Base-by-base conservation (phyloP, 805 yeast species). In the Martiniozyma abietophila region DNA sequence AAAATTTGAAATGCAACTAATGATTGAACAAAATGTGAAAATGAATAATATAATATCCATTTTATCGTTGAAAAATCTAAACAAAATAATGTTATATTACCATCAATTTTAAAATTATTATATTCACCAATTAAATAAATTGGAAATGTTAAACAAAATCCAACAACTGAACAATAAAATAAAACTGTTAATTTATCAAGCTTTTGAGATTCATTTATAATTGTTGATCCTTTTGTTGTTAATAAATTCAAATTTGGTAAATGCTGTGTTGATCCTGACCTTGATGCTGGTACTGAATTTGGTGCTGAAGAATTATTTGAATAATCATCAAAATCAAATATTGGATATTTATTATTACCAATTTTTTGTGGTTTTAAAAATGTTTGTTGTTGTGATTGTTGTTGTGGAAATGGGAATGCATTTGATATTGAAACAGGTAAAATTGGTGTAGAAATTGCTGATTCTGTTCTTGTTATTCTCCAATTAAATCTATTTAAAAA, bases 1-100 rank as follows among this genome's bases (percentile, higher is more conserved):
- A 81, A 66, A 29, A 81, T 67, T 53, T 79, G 86, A 54, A 81
- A 81, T 18, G 89, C 89, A 31, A 80, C 54, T 51, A 81, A 65
- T 3, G 84, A 73, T 56, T 81, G 92, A 35, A 72, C 47, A 49
- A 80, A 81, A 59, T 81, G 94, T 3, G 80, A 60, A 2, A 70
- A 35, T 2, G 88, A 86, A 53, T 81, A 83, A n/a, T 76, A 35
- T 5, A 71, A 19, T 21, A 79, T 64, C 29, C 76, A 51, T 0
- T 45, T 24, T 4, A 63, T 27, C 2, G 67, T 58, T 8, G 38
- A 32, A 6, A 29, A 27, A 32, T 45, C 45, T 22, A 54, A 43
- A 10, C 46, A 21, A 12, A 52, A 45, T 27, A 71, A 39, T 22
- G 65, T 54, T 29, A 54, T 32, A 12, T 62, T 47, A 12, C 63